Conservation (phyloP, 1,284 basidiomycete genomes). For the Boletus semigastroideus region DNA sequence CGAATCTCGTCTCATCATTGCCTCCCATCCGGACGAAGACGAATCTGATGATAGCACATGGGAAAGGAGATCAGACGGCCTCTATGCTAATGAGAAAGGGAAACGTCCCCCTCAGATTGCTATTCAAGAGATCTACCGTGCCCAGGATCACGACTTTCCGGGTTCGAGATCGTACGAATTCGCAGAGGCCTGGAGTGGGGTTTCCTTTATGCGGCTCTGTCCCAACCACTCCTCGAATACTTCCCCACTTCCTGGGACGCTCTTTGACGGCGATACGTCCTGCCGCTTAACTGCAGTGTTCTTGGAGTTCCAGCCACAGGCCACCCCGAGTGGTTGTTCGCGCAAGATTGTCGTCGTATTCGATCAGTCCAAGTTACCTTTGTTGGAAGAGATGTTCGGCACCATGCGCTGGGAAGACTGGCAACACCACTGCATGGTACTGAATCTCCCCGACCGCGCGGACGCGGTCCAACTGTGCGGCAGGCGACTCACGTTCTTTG, state of each 20-base stretch:
- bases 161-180: constrained; percentile 31
- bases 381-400: constrained; percentile 16
- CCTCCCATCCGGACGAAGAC: constrained; percentile 35
- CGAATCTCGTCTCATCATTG: constrained; percentile 28
- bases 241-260: constrained; percentile 21
- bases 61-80: constrained; percentile 32
- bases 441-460: constrained; percentile 35
- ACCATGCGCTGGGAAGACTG: constrained; percentile 34
- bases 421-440: constrained; percentile 33
- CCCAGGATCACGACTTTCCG: constrained; percentile 7
- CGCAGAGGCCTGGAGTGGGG: constrained; percentile 28
- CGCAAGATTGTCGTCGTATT: constrained; percentile 33
- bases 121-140: constrained; percentile 27
- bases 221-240: constrained; percentile 27
- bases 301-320: constrained; percentile 29
- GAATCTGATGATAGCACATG: constrained; percentile 33
- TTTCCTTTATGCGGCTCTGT: constrained; percentile 34
- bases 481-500: constrained; percentile 33
- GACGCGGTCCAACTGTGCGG: constrained; percentile 33
- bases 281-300: constrained; percentile 27
- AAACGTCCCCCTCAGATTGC: constrained; percentile 32
- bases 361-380: constrained; percentile 29
- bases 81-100: constrained; percentile 32
- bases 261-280: constrained; percentile 31
- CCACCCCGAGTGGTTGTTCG: constrained; percentile 31